Conservation (phyloP, 73 alveolate species). For the Paramecium caudatum region DNA sequence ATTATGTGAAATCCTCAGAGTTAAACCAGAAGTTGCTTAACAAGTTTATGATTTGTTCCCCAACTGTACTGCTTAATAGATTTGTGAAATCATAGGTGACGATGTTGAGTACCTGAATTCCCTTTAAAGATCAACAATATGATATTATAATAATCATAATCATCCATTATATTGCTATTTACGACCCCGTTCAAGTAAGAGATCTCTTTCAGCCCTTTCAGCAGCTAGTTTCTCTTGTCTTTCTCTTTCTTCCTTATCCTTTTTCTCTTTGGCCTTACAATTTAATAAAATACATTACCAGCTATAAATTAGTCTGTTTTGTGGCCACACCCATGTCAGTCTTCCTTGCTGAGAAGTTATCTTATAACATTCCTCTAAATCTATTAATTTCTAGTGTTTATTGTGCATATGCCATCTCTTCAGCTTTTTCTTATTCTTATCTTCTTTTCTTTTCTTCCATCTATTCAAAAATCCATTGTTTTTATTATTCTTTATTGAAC, state of each 20-base stretch:
- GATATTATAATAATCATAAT: background rate
- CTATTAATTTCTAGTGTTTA: conserved; percentile 51
- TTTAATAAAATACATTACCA: background rate
- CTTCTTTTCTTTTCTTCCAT: conserved; percentile 50
- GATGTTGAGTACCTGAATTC: conserved; percentile 15
- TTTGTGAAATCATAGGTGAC: conserved; percentile 2
- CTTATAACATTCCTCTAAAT: conserved; percentile 60
- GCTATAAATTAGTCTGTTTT: conserved; percentile 16
- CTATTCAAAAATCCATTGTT: conserved; percentile 50
- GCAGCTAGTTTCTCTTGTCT: conserved; percentile 23
- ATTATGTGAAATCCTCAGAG: background rate
- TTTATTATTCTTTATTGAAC: conserved; percentile 46
- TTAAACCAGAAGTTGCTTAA: conserved; percentile 27
- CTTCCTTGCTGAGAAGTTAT: background rate
- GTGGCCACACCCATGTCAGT: conserved; percentile 58
- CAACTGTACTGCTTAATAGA: background rate
- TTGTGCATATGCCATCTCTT: conserved; percentile 46
- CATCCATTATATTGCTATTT: conserved; percentile 44
- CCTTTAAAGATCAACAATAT: conserved; percentile 36
- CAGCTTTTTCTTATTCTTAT: conserved; percentile 51
- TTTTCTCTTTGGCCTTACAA: conserved; percentile 56
- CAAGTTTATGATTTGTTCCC: background rate
- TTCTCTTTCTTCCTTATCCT: conserved; percentile 57
- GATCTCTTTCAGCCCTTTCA: conserved; percentile 18
- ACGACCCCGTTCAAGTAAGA: conserved; percentile 30